These are phyloP conservation scores for Penicillium riverlandense DNA, from an alignment of 495 filamentous ascomycete species.

Conservation along the genomic window DNA sequence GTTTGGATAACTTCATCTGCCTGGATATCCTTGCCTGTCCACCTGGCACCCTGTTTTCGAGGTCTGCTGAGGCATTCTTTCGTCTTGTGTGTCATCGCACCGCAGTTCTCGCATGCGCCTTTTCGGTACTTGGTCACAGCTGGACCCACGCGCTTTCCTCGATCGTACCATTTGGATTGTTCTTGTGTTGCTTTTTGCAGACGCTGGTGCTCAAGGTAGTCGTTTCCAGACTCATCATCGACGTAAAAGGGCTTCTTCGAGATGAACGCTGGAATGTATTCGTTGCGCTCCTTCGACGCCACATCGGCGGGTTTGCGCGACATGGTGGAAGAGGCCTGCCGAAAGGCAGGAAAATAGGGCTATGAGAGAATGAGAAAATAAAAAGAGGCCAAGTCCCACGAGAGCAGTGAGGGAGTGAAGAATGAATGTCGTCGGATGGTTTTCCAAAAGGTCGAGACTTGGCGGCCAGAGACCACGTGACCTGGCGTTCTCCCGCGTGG, in stretches of 20 bases:
- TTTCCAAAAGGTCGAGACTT: neutral
- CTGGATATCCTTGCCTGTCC: conserved; percentile 88
- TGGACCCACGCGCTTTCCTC: conserved; percentile 70
- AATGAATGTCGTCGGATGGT: no score
- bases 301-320: conserved; percentile 45
- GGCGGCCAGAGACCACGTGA: conserved; percentile 22
- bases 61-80: conserved; percentile 90
- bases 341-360: neutral
- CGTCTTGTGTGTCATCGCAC: conserved; percentile 89
- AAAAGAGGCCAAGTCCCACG: neutral
- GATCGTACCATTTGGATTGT: conserved; percentile 82
- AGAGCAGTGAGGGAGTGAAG: no score
- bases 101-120: conserved; percentile 97
- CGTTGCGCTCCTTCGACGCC: conserved; percentile 74
- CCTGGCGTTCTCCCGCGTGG: conserved; percentile 20
- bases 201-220: conserved; percentile 97
- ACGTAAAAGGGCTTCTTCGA: conserved; percentile 97
- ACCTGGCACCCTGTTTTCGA: conserved; percentile 83
- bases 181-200: conserved; percentile 58
- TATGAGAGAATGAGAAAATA: neutral
- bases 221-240: conserved; percentile 70
- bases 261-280: conserved; percentile 98
- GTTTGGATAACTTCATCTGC: conserved; percentile 85
- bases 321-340: conserved; percentile 14
- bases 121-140: conserved; percentile 95